Base-by-base conservation (phyloP, 2,329 filamentous ascomycete species). In the Aspergillus awamori region DNA sequence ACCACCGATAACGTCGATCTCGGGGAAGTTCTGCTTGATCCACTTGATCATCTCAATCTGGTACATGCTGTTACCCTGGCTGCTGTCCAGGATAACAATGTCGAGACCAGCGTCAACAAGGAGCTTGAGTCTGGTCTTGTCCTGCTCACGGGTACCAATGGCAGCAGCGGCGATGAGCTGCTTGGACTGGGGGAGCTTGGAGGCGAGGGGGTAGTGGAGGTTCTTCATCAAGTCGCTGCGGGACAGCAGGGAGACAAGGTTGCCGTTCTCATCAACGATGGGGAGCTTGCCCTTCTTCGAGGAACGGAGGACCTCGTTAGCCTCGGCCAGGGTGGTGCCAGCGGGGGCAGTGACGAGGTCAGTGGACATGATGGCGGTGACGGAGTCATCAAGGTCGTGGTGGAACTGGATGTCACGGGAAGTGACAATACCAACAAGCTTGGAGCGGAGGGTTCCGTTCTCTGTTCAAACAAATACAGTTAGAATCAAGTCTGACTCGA, bases 271-370 rank as follows among this genome's bases (percentile, higher is more conserved):
- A 79, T 97, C 93, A 53, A 97, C 89, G 64, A 97, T 96, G 63
- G 93, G 93, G 62, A 97, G 87, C 84, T 97, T 97, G 81, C 95
- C 95, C 86, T 99, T 99, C 87, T 97, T 97, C 64, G 94, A 98
- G 81, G 91, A 88, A 76, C 92, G 90, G 56, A 99, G 88, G 68
- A 98, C 94, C 70, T 88, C 87, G 82, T 99, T 99, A 74, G 95
- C 95, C 80, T 97, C 93, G 67, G 84, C 78, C 39, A 99, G 86
- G 60, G 88, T 92, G 67, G 96, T 91, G 60, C 94, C 94, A 68
- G 89, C 83, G 47, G 86, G 86, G 41, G 93, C 96, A 53, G 95
- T 99, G 74, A 97, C 86, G 30, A 99, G 88, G 69, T 98, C 92
- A 61, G 88, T 97, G 60, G 95, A 92, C 95, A 99, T 99, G 80